These are phyloP conservation scores for Lachancea fermentati DNA, from an alignment of 805 yeast genomes.

Conservation along the genomic window DNA sequence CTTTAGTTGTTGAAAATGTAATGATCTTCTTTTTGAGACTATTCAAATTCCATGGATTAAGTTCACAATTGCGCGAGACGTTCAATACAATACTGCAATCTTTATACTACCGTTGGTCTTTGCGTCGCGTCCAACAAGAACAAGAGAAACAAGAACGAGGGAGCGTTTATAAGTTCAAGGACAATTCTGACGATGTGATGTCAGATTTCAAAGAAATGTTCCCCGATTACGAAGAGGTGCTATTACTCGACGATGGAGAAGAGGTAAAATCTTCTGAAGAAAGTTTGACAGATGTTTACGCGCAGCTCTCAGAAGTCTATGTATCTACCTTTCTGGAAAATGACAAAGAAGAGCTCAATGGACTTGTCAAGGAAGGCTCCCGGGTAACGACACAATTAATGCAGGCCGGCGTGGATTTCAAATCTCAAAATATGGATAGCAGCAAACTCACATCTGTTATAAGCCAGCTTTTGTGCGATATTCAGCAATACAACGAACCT, in stretches of 20 bases:
- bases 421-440: slow-evolving; percentile 21
- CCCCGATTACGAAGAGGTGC: slow-evolving; percentile 75
- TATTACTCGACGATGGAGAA: slow-evolving; percentile 22
- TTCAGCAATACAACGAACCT: slow-evolving; percentile 23
- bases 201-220: slow-evolving; percentile 75
- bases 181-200: slow-evolving; percentile 61
- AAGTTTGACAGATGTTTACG: slow-evolving; percentile 44
- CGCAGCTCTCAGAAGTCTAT: slow-evolving; percentile 45
- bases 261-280: slow-evolving; percentile 8
- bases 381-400: slow-evolving; percentile 28
- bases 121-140: slow-evolving; percentile 61
- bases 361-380: slow-evolving; percentile 40
- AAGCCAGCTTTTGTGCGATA: slow-evolving; percentile 31
- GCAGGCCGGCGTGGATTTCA: slow-evolving; percentile 20
- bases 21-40: slow-evolving; percentile 44
- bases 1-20: slow-evolving; percentile 45
- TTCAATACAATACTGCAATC: slow-evolving; percentile 48
- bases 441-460: slow-evolving; percentile 35
- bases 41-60: slow-evolving; percentile 33
- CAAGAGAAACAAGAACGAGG: slow-evolving; percentile 55
- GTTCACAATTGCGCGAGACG: slow-evolving; percentile 19
- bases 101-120: slow-evolving; percentile 76
- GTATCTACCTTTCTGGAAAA: slow-evolving; percentile 36
- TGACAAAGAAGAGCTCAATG: slow-evolving; percentile 14
- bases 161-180: slow-evolving; percentile 60